Percentiles rank a stretch among this genome's conserved stretches.
Evolutionary conservation across 495 filamentous ascomycete genomes (phyloP).

Genomic region (Extremus antarcticus): DNA sequence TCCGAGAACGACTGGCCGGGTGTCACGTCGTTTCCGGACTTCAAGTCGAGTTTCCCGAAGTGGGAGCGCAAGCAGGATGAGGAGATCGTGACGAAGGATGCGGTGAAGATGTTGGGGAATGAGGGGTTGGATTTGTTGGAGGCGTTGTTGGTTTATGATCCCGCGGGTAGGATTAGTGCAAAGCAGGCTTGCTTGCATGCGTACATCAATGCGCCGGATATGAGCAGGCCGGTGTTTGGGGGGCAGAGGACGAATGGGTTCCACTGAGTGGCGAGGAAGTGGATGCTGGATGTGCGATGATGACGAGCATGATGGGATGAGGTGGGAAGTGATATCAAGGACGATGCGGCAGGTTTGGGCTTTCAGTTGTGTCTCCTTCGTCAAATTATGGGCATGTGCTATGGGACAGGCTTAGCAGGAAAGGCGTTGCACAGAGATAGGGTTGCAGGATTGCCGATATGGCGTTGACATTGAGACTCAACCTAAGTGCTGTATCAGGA

Average conservation of each 20-base stretch:
- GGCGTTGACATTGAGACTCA: too few species aligned
- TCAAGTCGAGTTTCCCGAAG: slow-evolving; percentile 93
- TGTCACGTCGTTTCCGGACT: slow-evolving; percentile 95
- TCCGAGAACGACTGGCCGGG: slow-evolving; percentile 85
- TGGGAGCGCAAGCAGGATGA: slow-evolving; percentile 65
- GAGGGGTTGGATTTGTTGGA: slow-evolving; percentile 84
- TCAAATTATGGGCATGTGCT: background rate
- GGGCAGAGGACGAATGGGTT: slow-evolving; percentile 18
- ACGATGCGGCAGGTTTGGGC: background rate
- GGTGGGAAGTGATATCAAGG: background rate
- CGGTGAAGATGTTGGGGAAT: slow-evolving; percentile 46
- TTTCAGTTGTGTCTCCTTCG: background rate
- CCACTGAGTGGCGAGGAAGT: slow-evolving; percentile 6
- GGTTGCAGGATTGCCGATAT: background rate
- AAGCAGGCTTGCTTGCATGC: slow-evolving; percentile 90
- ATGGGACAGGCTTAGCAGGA: background rate
- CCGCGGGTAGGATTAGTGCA: slow-evolving; percentile 82
- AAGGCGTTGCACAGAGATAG: background rate
- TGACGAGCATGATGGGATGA: background rate
- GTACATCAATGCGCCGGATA: slow-evolving; percentile 83
- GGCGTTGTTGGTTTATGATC: slow-evolving; percentile 78
- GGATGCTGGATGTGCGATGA: background rate
- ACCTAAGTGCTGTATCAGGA: too few species aligned
- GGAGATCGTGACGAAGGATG: slow-evolving; percentile 38
- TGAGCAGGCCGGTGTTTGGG: slow-evolving; percentile 2